Conservation (phyloP, 495 filamentous ascomycete genomes). For the Apodospora peruviana region DNA sequence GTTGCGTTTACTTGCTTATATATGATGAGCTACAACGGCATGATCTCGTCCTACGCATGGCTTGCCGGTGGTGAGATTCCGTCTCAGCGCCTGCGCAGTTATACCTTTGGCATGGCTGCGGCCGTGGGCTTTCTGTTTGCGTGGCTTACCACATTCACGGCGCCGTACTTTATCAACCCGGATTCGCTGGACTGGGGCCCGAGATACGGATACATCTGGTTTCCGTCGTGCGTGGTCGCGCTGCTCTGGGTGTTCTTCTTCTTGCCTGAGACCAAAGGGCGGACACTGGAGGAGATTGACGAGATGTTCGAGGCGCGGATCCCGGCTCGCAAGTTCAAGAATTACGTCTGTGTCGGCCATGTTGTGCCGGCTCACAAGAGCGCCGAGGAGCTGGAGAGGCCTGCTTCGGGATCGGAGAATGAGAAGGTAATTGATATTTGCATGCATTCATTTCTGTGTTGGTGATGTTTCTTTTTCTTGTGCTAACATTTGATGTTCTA, state of each 20-base stretch:
- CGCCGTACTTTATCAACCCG: conserved; percentile 60
- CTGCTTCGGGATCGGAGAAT: neutral
- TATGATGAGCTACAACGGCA: conserved; percentile 50
- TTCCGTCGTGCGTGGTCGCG: conserved; percentile 30
- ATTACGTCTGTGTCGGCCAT: conserved; percentile 24
- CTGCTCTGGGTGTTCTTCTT: conserved; percentile 45
- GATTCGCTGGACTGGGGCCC: conserved; percentile 51
- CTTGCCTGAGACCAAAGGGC: conserved; percentile 51
- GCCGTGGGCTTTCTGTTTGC: conserved; percentile 49
- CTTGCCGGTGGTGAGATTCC: conserved; percentile 56
- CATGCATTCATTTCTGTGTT: no score
- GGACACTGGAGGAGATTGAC: conserved; percentile 54
- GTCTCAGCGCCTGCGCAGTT: conserved; percentile 46
- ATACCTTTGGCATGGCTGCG: conserved; percentile 53
- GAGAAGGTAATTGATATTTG: no score
- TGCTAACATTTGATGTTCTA: no score
- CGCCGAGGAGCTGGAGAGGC: neutral
- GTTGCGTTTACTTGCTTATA: conserved; percentile 52
- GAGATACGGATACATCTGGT: conserved; percentile 53
- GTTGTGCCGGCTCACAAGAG: neutral
- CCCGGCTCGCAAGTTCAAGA: conserved; percentile 35
- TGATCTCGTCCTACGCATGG: conserved; percentile 56
- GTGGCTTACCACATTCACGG: conserved; percentile 55
- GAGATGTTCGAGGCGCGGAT: conserved; percentile 50
- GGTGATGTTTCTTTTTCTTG: no score